Evolutionary conservation across 169 alveolate genomes (phyloP), one percentile per base, ranked within the genome.

Genomic region (Toxoplasma gondii): DNA sequence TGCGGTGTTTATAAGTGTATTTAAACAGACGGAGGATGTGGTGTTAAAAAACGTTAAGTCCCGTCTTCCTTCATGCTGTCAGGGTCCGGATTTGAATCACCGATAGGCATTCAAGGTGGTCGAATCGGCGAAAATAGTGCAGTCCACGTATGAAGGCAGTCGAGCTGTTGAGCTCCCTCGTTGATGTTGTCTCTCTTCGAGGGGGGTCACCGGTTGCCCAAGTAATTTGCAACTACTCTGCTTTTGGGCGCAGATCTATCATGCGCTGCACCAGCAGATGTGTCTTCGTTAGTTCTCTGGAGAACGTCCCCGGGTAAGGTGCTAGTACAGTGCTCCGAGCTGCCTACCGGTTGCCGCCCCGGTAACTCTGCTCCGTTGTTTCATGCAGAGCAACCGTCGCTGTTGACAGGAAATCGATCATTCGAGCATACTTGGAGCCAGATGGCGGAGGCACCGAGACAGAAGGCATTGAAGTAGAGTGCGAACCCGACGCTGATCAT

Each of bases 401-500:
- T 2, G 54, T 82, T n/a, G 67, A 82, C 67, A 82, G 36, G 69
- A 36, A 36, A 36, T 43, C 67, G 69, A 45, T n/a, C 36, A 82
- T 82, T 4, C 90, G 90, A 22, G 90, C 90, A 22, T 82, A 82
- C 90, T 10, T 82, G 54, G 90, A 41, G 29, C 90, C 90, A 17
- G 90, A 82, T 49, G 90, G 90, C 4, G 90, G 90, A 24, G 67
- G 39, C 19, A 17, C 54, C 29, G 69, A 7, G 58, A 82, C 67
- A 19, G 39, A 82, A 31, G 90, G 17, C 9, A 82, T 82, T 82
- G 90, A 82, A 45, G n/a, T 82, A 10, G 43, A 82, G 90, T 39
- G 69, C 69, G 90, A 82, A 41, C 39, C 90, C 17, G 90, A 82
- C 39, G 90, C 41, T 39, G 90, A 82, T 19, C 90, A 82, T 82